These are phyloP conservation scores for Monosporascus sp. DNA, from an alignment of 2,329 filamentous ascomycete genomes.

Conservation along the genomic window DNA sequence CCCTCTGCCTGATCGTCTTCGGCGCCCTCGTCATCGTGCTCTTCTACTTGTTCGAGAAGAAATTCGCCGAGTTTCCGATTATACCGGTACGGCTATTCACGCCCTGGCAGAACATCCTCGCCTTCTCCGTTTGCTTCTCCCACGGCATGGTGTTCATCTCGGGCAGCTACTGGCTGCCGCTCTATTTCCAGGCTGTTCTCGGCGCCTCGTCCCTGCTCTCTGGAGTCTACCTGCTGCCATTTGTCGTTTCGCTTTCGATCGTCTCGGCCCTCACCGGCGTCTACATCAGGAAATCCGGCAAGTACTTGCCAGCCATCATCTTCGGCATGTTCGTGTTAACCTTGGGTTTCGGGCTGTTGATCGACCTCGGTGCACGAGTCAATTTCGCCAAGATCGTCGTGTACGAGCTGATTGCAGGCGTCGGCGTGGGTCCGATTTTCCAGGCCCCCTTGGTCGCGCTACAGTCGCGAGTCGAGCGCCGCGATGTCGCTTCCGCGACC, in stretches of 20 bases:
- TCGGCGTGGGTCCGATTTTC: slow-evolving; percentile 64
- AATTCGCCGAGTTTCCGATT: slow-evolving; percentile 68
- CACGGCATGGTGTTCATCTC: slow-evolving; percentile 77
- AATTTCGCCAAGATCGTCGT: slow-evolving; percentile 53
- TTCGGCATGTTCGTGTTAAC: slow-evolving; percentile 53
- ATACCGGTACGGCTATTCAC: slow-evolving; percentile 71
- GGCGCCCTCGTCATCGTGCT: slow-evolving; percentile 56
- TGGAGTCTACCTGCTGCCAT: slow-evolving; percentile 67
- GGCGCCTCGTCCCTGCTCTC: slow-evolving; percentile 57
- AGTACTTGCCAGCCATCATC: slow-evolving; percentile 57
- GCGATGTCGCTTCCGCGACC: slow-evolving; percentile 64
- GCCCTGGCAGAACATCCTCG: slow-evolving; percentile 58
- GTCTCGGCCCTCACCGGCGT: slow-evolving; percentile 53
- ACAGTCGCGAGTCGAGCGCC: slow-evolving; percentile 55
- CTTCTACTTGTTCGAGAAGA: slow-evolving; percentile 70
- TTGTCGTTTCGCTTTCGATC: slow-evolving; percentile 61
- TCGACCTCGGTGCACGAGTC: slow-evolving; percentile 52
- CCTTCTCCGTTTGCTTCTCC: slow-evolving; percentile 61
- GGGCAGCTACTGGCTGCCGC: slow-evolving; percentile 71
- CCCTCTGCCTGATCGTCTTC: slow-evolving; percentile 74
- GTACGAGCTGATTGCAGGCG: slow-evolving; percentile 57
- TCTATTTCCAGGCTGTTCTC: slow-evolving; percentile 71
- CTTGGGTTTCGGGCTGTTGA: slow-evolving; percentile 59
- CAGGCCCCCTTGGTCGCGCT: slow-evolving; percentile 64
- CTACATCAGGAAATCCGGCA: slow-evolving; percentile 58